phyloP scores from a whole-genome alignment of 139 green algal species.

The Choricystis sp. region DNA sequence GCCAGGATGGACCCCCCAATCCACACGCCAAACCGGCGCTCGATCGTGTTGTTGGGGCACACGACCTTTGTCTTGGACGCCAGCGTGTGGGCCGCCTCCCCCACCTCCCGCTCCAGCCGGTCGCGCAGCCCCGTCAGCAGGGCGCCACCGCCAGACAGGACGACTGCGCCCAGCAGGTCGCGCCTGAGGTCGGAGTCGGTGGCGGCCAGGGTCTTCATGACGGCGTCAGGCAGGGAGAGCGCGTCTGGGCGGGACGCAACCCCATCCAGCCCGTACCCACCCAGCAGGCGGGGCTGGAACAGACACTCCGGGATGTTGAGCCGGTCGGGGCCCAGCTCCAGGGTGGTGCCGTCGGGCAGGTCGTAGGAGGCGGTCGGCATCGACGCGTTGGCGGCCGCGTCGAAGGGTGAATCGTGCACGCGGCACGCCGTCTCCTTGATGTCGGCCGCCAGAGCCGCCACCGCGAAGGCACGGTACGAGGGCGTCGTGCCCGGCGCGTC shows the following conservation, averaged over 20 bases:
- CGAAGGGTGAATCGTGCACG: slow-evolving; percentile 53
- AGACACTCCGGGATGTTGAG: slow-evolving; percentile 70
- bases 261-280: slow-evolving; percentile 3
- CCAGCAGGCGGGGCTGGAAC: slow-evolving; percentile 42
- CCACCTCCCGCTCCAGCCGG: slow-evolving; percentile 64
- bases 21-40: slow-evolving; percentile 67
- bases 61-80: slow-evolving; percentile 51
- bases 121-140: slow-evolving; percentile 49
- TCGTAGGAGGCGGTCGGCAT: slow-evolving; percentile 75
- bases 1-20: slow-evolving; percentile 87
- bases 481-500: no score
- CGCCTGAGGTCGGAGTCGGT: slow-evolving; percentile 76
- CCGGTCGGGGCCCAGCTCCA: slow-evolving; percentile 62
- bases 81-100: slow-evolving; percentile 26
- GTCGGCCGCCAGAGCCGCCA: slow-evolving; percentile 43
- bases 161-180: slow-evolving; percentile 58
- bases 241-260: slow-evolving; percentile 9
- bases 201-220: slow-evolving; percentile 48
- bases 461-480: slow-evolving; percentile 29
- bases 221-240: slow-evolving; percentile 23
- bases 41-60: slow-evolving; percentile 48
- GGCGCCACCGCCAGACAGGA: slow-evolving; percentile 61
- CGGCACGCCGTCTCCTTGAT: slow-evolving; percentile 72
- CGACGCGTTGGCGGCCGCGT: slow-evolving; percentile 29
- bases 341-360: slow-evolving; percentile 44